phyloP scores from a whole-genome alignment of 768 basidiomycete species.

The Vararia minispora region DNA sequence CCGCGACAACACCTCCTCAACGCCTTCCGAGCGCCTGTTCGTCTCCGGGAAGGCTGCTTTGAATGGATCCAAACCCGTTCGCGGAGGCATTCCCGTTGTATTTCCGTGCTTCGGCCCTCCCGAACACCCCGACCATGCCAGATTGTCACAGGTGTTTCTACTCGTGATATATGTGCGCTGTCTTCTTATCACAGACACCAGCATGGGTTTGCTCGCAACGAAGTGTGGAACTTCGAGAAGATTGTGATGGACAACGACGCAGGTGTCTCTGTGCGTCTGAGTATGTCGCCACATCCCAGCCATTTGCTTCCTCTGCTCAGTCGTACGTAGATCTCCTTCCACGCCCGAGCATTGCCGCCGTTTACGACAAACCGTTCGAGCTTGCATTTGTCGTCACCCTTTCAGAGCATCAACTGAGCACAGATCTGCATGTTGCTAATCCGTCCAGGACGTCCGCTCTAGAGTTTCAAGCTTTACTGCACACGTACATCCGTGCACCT shows the following conservation, averaged over 20 bases:
- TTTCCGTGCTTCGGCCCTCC: conserved; percentile 91
- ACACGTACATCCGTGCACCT: conserved; percentile 76
- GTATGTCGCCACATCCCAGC: conserved; percentile 31
- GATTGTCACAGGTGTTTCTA: too few species aligned
- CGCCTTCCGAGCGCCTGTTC: conserved; percentile 61
- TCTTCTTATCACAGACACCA: too few species aligned
- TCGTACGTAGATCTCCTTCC: conserved; percentile 37
- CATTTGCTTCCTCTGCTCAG: background rate
- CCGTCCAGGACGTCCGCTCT: conserved; percentile 34
- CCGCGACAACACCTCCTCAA: conserved; percentile 22
- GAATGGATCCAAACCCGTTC: conserved; percentile 72
- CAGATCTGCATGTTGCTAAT: conserved; percentile 76
- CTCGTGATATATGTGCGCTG: too few species aligned
- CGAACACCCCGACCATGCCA: conserved; percentile 55
- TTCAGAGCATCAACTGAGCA: conserved; percentile 57
- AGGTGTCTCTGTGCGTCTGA: conserved; percentile 65
- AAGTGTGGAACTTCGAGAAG: conserved; percentile 58
- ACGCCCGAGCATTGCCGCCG: conserved; percentile 39
- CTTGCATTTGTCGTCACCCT: conserved; percentile 80
- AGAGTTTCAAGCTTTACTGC: conserved; percentile 88
- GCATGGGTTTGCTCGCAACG: conserved; percentile 86
- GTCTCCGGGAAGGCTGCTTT: conserved; percentile 69
- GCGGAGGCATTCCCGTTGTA: conserved; percentile 48
- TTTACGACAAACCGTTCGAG: conserved; percentile 56
- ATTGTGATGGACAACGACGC: conserved; percentile 56